Evolutionary conservation across 768 basidiomycete species (phyloP), one percentile per base, ranked within the genome.

Genomic region (Dentipellis sp.): DNA sequence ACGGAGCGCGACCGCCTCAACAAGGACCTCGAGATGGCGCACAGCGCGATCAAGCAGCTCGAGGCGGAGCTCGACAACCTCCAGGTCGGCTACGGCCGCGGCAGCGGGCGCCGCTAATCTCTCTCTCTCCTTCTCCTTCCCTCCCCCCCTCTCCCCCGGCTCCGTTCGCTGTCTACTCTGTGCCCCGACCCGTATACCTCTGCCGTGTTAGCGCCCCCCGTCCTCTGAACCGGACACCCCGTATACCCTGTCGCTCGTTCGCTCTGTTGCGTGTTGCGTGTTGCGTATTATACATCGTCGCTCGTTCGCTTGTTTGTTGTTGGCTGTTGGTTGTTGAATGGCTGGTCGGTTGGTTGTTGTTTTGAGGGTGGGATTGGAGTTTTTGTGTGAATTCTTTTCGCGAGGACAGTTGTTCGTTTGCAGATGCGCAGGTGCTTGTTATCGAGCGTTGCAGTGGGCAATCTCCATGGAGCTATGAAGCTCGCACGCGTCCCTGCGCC

Each of bases 1-100:
- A 92, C 94, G 46, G 97, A 99, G 73, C 84, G 97, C 64, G 97
- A 98, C 71, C 84, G 97, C 52, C 84, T 99, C 76, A 99, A 98
- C 84, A 98, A 97, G 74, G 97, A 98, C 67, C 80, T 99, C 68
- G 95, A 97, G 75, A 72, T 82, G 69, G 91, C 94, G 10, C 90
- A 92, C 79, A 84, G 88, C 55, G 80, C 88, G 21, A 94, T 95
- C 79, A 97, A 97, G 74, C 75, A 83, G 58, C 80, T 94, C 70
- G 93, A 97, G 69, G 81, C 82, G 22, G 93, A 97, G 71, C 79
- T 97, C 59, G 92, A 94, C 75, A 86, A 84, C 64, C 81, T 94
- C 51, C 89, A 92, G 69, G 83, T 86, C 60, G 90, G 89, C 39
- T 92, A 90, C 62, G 86, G 88, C 54, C 81, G 90, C 46, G 83